phyloP scores from a whole-genome alignment of 441 rosid genomes.

The Eruca vesicaria region DNA sequence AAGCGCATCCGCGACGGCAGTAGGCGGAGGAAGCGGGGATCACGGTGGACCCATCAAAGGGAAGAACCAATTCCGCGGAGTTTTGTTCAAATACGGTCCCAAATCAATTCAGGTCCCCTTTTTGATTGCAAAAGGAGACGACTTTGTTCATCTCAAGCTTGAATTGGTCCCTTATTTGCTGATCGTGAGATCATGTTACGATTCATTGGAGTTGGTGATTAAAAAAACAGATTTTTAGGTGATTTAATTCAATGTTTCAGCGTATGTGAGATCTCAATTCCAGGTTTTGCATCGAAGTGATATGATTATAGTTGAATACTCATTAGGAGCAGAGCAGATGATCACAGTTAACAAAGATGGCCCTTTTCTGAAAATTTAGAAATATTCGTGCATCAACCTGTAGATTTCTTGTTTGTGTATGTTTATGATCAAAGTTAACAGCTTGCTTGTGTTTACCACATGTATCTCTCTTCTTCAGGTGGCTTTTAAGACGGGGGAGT shows the following conservation, averaged over 20 bases:
- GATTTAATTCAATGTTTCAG: background rate
- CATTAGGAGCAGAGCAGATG: too few relatives aligned
- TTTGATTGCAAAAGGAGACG: constrained; percentile 1
- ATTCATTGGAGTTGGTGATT: background rate
- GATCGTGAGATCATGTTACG: constrained; percentile 4
- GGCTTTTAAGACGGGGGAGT: constrained; percentile 91
- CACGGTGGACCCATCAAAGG: constrained; percentile 64
- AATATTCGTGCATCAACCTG: background rate
- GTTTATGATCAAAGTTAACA: background rate
- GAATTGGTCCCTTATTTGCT: background rate
- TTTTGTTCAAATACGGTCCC: constrained; percentile 89
- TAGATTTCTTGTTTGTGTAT: background rate
- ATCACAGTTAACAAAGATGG: background rate
- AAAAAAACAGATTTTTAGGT: background rate
- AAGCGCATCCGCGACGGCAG: constrained; percentile 31
- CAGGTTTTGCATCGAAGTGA: background rate
- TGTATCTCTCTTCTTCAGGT: constrained; percentile 58
- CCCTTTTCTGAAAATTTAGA: background rate
- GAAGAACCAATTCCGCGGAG: constrained; percentile 90
- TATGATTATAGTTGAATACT: background rate
- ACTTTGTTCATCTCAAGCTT: constrained; percentile 7
- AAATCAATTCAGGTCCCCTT: constrained; percentile 73
- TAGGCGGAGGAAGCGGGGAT: constrained; percentile 39
- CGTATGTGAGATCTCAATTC: background rate
- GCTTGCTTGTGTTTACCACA: background rate